phyloP scores from a whole-genome alignment of 768 basidiomycete species.

The Tylopilus subfusipes region DNA sequence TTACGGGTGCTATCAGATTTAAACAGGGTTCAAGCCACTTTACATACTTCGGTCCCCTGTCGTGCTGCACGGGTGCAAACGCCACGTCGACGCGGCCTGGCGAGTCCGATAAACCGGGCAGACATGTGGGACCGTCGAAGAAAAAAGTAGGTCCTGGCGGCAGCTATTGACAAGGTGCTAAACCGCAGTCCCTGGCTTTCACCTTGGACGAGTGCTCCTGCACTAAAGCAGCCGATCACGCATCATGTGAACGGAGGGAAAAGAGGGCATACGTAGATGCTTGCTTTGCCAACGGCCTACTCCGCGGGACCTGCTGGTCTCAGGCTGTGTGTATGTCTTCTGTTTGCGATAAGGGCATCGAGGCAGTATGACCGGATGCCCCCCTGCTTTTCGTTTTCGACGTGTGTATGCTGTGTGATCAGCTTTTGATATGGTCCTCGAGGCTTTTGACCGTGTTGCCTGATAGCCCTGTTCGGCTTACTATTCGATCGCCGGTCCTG shows the following conservation, averaged over 20 bases:
- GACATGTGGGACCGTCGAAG: background rate
- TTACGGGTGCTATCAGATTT: background rate
- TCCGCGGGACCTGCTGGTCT: background rate
- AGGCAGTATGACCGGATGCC: background rate
- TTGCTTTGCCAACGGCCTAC: background rate
- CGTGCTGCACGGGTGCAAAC: background rate
- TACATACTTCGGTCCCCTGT: slow-evolving; percentile 1
- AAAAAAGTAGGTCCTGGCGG: background rate
- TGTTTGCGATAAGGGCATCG: background rate
- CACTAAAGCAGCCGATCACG: background rate
- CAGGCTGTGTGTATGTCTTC: background rate
- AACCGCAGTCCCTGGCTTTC: background rate
- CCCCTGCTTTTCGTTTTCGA: background rate
- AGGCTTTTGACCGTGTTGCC: background rate
- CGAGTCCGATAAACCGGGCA: slow-evolving; percentile 1
- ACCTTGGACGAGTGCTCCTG: background rate
- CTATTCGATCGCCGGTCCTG: background rate
- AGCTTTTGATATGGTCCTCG: background rate
- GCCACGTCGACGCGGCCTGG: background rate
- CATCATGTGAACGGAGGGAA: background rate
- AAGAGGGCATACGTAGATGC: background rate
- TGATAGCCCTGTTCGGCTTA: background rate
- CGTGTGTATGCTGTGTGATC: background rate
- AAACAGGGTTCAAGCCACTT: slow-evolving; percentile 11
- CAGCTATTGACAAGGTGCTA: background rate